Evolutionary conservation across 129 eudicot genomes (phyloP).

Genomic region (Silybum marianum): DNA sequence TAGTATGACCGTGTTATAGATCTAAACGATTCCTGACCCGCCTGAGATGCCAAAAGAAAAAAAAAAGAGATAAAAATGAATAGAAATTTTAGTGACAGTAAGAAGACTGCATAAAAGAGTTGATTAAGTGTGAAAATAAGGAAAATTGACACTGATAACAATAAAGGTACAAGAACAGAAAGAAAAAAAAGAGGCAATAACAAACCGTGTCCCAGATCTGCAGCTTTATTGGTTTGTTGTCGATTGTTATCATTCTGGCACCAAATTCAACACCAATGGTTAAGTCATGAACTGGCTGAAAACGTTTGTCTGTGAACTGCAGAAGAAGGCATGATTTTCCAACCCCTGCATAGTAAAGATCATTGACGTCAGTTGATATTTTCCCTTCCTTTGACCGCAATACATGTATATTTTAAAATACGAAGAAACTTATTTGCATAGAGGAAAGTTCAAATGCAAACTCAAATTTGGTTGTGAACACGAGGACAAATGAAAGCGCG

Average conservation of each 20-base stretch:
- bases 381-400: not conserved
- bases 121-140: conserved; percentile 10
- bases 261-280: conserved; percentile 98
- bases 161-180: not conserved
- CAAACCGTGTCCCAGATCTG: conserved; percentile 69
- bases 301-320: conserved; percentile 96
- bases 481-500: no score
- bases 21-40: conserved; percentile 96
- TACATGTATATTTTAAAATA: not conserved
- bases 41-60: conserved; percentile 46
- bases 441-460: no score
- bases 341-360: conserved; percentile 37
- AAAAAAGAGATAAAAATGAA: conserved; percentile 4
- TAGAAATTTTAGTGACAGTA: not conserved
- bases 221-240: conserved; percentile 80
- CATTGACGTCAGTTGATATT: conserved; percentile 7
- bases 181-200: not conserved
- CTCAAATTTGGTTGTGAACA: no score
- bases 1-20: conserved; percentile 95
- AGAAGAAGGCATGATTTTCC: conserved; percentile 83
- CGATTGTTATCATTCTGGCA: conserved; percentile 93
- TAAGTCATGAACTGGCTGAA: conserved; percentile 91
- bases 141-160: not conserved
- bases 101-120: not conserved
- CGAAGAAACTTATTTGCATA: not conserved